Percentiles rank a stretch among this genome's conserved stretches.
Evolutionary conservation across 2,329 filamentous ascomycete species (phyloP).

Genomic region (Alternaria sp.): DNA sequence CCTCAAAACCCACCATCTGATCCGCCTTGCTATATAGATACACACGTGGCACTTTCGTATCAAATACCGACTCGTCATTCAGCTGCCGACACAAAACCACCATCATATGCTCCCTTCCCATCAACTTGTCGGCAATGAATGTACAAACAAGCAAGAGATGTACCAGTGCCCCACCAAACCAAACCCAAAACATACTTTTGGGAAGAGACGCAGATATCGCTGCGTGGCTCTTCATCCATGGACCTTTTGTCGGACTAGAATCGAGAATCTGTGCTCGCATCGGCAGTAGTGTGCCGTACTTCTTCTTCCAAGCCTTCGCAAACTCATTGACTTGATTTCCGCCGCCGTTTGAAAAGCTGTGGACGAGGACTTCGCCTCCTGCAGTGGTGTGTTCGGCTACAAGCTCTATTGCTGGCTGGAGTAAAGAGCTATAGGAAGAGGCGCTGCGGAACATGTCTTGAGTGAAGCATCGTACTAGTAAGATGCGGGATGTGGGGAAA

Average conservation of each 20-base stretch:
- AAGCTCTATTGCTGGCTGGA: slow-evolving; percentile 38
- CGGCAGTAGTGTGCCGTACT: slow-evolving; percentile 29
- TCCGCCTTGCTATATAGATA: slow-evolving; percentile 69
- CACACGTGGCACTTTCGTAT: slow-evolving; percentile 54
- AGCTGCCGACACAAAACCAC: slow-evolving; percentile 39
- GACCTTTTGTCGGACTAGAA: slow-evolving; percentile 44
- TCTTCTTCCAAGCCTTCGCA: slow-evolving; percentile 40
- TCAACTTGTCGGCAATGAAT: slow-evolving; percentile 27
- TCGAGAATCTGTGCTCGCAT: slow-evolving; percentile 46
- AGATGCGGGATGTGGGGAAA: slow-evolving; percentile 42
- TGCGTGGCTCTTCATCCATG: slow-evolving; percentile 41
- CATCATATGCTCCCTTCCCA: slow-evolving; percentile 37
- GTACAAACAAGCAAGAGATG: slow-evolving; percentile 37
- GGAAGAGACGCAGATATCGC: slow-evolving; percentile 44
- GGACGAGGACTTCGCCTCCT: slow-evolving; percentile 42
- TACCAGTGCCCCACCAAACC: slow-evolving; percentile 37
- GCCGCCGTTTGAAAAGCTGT: slow-evolving; percentile 50
- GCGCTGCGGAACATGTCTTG: slow-evolving; percentile 41
- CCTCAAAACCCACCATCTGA: slow-evolving; percentile 63
- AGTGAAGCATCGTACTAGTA: slow-evolving; percentile 42
- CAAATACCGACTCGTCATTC: slow-evolving; percentile 40
- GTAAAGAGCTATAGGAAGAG: slow-evolving; percentile 23
- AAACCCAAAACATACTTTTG: slow-evolving; percentile 29
- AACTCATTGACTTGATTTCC: slow-evolving; percentile 46
- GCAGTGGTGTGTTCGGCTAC: slow-evolving; percentile 31